Base-by-base conservation (phyloP, 768 basidiomycete genomes). In the Asterophora lycoperdoides region DNA sequence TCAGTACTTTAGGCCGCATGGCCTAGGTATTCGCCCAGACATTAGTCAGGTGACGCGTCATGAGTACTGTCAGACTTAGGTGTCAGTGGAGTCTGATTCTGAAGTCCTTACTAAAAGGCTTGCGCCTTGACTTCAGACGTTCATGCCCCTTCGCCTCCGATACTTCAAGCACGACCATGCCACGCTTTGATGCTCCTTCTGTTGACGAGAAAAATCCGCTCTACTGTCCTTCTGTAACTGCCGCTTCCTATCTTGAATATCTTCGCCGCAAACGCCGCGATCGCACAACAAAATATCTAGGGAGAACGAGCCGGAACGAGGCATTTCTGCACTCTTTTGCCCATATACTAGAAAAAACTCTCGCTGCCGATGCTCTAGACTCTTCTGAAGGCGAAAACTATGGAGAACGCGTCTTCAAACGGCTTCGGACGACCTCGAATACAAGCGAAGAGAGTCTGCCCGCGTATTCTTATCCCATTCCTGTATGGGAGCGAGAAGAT, bases 171-270 rank as follows among this genome's bases (percentile, higher is more conserved):
- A 3, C 23, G 30, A 26, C 20, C 9, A 41, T 41, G 40, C 20
- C 36, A 37, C 44, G 14, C 32, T 42, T 39, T 20, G 44, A 26
- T 18, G 17, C 50, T 49, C 77, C 77, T 34, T 48, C 69, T 14
- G 59, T 77, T 20, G 79, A 82, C 63, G 60, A 69, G n/a, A 65
- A 76, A 20, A 83, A 83, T 49, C 80, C 81, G 5, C 67, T 77
- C 36, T 83, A 82, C 62, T 83, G 81, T 52, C 79, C 81, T 11
- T 56, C 68, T 18, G 49, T 80, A 8, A 64, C 77, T 45, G 74
- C 78, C 9, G 62, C 68, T 41, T 60, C 67, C 23, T 82, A 75
- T 59, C 64, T 81, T 47, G 61, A 71, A 44, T 69, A 65, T 44
- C 62, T 82, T 19, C 74, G 73, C n/a, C 65, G 60, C 33, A 57